phyloP scores from a whole-genome alignment of 202 grass and related monocot genomes.

The Panicum hallii region DNA sequence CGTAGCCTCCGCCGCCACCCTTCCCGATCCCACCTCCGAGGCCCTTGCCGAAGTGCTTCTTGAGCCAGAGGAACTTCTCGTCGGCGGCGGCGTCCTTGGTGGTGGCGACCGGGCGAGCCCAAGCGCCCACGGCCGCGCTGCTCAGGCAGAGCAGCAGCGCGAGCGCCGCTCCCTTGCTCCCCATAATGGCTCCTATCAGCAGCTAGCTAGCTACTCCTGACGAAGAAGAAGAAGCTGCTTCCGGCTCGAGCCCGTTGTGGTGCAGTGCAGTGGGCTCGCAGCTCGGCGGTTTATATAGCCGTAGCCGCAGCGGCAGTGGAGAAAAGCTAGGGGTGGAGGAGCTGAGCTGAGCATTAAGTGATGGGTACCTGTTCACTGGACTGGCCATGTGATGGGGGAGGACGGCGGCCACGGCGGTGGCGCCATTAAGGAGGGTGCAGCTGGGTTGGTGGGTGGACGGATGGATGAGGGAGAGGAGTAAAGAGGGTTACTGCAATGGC shows the following conservation, averaged over 20 bases:
- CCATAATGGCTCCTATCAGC: conserved; percentile 2
- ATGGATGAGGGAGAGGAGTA: conserved; percentile 33
- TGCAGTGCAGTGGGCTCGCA: not conserved
- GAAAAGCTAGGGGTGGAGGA: not conserved
- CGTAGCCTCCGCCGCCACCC: not conserved
- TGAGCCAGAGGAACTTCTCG: conserved; percentile 56
- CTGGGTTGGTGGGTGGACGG: not conserved
- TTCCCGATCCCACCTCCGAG: conserved; percentile 41
- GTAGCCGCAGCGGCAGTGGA: not conserved
- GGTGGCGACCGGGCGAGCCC: conserved; percentile 50
- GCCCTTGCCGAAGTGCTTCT: conserved; percentile 64
- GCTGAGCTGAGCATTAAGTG: conserved; percentile 25
- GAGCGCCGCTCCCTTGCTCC: conserved; percentile 41
- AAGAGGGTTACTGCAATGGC: not conserved
- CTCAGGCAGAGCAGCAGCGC: conserved; percentile 64
- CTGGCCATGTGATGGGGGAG: conserved; percentile 38
- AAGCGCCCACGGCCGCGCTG: conserved; percentile 50
- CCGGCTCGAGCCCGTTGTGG: not conserved
- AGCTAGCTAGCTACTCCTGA: not conserved
- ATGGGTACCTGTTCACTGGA: conserved; percentile 14
- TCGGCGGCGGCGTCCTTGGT: conserved; percentile 21
- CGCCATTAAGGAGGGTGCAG: conserved; percentile 40
- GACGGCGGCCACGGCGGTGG: conserved; percentile 31
- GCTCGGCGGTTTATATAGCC: conserved; percentile 27
- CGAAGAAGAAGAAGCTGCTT: not conserved